Base-by-base conservation (phyloP, 2,329 filamentous ascomycete genomes). In the Aspergillus novoparasiticus region DNA sequence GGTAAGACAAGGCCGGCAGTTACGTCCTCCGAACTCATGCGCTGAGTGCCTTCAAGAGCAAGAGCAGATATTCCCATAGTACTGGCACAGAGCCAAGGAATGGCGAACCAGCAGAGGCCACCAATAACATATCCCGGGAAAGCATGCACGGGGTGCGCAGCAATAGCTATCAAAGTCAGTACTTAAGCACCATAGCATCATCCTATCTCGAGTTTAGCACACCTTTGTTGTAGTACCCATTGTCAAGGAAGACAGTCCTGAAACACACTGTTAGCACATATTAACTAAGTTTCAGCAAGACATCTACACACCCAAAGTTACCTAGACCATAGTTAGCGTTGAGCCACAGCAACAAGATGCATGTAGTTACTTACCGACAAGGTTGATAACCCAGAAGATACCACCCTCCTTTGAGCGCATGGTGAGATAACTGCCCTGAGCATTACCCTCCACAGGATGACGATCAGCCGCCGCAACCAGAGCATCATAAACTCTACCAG, bases 371-470 rank as follows among this genome's bases (percentile, higher is more conserved):
- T 94, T 94, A 46, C 92, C 92, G 41, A 94, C 90, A 55, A 92
- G 89, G 78, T 96, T 96, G 79, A 96, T 96, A 43, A 96, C 88
- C 77, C 96, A 96, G 83, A 96, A 96, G 61, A 95, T 91, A 46
- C 87, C 91, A 6, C 93, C 93, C 70, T 94, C 89, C 63, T 86
- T 87, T 1, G 90, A 93, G 62, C 86, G 83, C 93, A 97, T 96
- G 0, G 93, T 97, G 19, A 97, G 81, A 70, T 96, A 97, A 71
- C 89, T 93, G 16, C 93, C 93, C 9, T 88, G 85, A 0, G 88
- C 85, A 75, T 97, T 97, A 10, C 93, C 93, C 0, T 86, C 85
- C 1, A 96, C 90, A 0, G 93, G 93, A 68, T 95, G 91, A 6
- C 80, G 76, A 4, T 84, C 77, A 0, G 91, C 86, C 0, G 92